Evolutionary conservation across 2,329 filamentous ascomycete species (phyloP).

Genomic region (Fusarium beomiforme): DNA sequence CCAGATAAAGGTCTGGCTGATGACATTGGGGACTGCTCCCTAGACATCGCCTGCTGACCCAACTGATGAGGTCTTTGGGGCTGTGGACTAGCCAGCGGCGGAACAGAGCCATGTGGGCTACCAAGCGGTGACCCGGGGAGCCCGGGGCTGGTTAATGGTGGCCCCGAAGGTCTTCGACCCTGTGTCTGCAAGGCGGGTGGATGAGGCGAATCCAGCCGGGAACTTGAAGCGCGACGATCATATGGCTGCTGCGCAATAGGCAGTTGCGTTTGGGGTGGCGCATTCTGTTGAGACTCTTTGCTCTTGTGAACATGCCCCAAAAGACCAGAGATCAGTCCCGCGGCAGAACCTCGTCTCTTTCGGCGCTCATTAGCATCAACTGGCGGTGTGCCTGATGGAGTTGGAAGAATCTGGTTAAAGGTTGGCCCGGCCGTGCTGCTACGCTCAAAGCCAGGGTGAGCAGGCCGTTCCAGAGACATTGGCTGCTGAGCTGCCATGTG

Average conservation of each 20-base stretch:
- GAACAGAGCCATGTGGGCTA: neutral
- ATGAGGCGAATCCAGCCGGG: slow-evolving; percentile 5
- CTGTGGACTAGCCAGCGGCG: slow-evolving; percentile 29
- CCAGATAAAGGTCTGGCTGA: slow-evolving; percentile 19
- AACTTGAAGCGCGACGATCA: slow-evolving; percentile 9
- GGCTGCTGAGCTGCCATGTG: slow-evolving; percentile 23
- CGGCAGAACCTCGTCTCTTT: slow-evolving; percentile 44
- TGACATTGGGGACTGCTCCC: slow-evolving; percentile 29
- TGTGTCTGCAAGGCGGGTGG: slow-evolving; percentile 3
- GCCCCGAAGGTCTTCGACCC: slow-evolving; percentile 8
- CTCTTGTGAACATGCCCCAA: slow-evolving; percentile 41
- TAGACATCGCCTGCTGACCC: slow-evolving; percentile 19
- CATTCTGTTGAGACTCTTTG: slow-evolving; percentile 21
- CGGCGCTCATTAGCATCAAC: slow-evolving; percentile 33
- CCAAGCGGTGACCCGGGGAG: slow-evolving; percentile 11
- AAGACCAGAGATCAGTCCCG: slow-evolving; percentile 45
- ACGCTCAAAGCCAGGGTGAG: slow-evolving; percentile 31
- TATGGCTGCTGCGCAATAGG: slow-evolving; percentile 17
- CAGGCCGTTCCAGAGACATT: slow-evolving; percentile 24
- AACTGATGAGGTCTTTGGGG: slow-evolving; percentile 31
- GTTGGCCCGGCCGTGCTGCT: slow-evolving; percentile 38
- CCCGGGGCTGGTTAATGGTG: slow-evolving; percentile 17
- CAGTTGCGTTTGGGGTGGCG: slow-evolving; percentile 21
- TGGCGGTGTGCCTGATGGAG: neutral
- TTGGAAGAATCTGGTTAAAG: slow-evolving; percentile 25